Base-by-base conservation (phyloP, 768 basidiomycete species). In the Mrakia hoshinonis region DNA sequence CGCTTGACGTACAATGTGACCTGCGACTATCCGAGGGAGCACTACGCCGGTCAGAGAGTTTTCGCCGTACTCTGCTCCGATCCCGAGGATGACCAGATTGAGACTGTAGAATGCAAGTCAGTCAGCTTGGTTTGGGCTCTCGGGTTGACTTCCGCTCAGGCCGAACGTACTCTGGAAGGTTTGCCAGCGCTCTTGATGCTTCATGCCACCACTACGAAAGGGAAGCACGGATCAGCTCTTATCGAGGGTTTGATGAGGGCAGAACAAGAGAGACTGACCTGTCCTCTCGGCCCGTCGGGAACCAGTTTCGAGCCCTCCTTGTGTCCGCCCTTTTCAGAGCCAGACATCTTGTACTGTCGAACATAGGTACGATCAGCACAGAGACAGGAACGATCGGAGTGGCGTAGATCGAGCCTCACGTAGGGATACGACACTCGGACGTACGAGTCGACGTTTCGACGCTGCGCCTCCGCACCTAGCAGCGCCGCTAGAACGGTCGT, bases 11-110 rank as follows among this genome's bases (percentile, higher is more conserved):
- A 55, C 54, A 31, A 55, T 55, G 29, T 55, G 54, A 3, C 54
- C 54, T 11, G 54, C 54, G 5, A 55, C 54, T 31, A 55, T 55
- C 54, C 54, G 29, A 29, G 68, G 68, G 20, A 54, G 52, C 87
- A 89, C 82, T 62, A 84, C 83, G 66, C 89, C 89, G 76, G 83
- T 87, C 73, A 87, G 85, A 55, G 85, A 85, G 76, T 90, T 90
- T 1, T 91, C 90, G 4, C 91, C 91, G 77, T 92, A 93, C 3
- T 85, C 84, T 63, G 88, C 86, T 4, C 88, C 89, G 60, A 85
- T 83, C 20, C 91, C 84, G 65, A 93, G 77, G 64, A 92, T 85
- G 67, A 91, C 89, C 20, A 92, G 84, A 77, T 91, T 91, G 49
- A 92, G 82, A 67, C 67, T 68, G 67, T 12, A 10, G 54, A 13